Evolutionary conservation across 164 flowering plant genomes (phyloP).

Genomic region (Kingdonia uniflora): DNA sequence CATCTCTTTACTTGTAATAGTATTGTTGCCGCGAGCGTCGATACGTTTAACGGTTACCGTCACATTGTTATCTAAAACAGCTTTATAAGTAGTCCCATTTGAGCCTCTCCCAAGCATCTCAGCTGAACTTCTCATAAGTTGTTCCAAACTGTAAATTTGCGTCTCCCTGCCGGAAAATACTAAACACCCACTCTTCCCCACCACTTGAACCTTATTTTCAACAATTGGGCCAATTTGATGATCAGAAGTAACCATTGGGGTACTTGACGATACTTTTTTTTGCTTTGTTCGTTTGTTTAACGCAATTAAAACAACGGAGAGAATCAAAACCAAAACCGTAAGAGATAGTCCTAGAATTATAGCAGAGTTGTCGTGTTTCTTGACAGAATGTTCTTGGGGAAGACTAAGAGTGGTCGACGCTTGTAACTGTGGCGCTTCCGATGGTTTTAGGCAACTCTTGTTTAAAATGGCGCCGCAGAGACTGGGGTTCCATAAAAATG

Average conservation of each 20-base stretch:
- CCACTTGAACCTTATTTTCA: constrained; percentile 10
- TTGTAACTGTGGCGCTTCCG: constrained; percentile 16
- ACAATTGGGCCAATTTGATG: constrained; percentile 40
- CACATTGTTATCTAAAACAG: constrained; percentile 69
- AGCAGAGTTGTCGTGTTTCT: constrained; percentile 17
- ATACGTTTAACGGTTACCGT: constrained; percentile 76
- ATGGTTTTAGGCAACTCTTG: constrained; percentile 34
- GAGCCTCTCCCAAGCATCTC: constrained; percentile 85
- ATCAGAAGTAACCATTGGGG: constrained; percentile 21
- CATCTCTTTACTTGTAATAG: constrained; percentile 33
- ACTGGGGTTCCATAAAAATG: constrained; percentile 43
- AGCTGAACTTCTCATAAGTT: constrained; percentile 90
- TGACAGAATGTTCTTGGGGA: constrained; percentile 12
- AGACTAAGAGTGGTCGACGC: constrained; percentile 30
- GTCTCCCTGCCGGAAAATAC: constrained; percentile 85
- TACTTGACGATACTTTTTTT: constrained; percentile 7
- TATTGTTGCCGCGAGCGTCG: constrained; percentile 34
- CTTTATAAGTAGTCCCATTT: constrained; percentile 84
- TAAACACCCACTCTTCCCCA: constrained; percentile 56
- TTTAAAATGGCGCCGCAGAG: constrained; percentile 73
- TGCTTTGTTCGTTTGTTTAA: constrained; percentile 16
- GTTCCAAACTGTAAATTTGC: constrained; percentile 59
- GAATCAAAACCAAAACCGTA: constrained; percentile 23
- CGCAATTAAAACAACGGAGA: constrained; percentile 19
- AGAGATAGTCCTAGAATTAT: constrained; percentile 32